Conservation (phyloP, 140 eudicot species). For the Cichorium intybus region DNA sequence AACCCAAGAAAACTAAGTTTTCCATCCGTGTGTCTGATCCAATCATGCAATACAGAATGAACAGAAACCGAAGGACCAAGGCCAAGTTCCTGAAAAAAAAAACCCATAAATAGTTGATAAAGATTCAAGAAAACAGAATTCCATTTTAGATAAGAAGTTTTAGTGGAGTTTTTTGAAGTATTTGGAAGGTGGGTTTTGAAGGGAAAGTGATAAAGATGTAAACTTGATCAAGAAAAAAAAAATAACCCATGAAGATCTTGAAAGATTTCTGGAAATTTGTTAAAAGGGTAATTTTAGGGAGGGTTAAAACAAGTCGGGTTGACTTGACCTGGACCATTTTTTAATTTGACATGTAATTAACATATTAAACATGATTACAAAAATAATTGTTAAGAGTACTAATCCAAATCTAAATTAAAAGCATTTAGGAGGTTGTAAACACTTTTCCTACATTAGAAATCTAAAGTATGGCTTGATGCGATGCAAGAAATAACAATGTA, state of each 20-base stretch:
- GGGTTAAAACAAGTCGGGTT: no score
- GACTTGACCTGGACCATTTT: no score
- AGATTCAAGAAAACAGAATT: slow-evolving; percentile 4
- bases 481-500: no score
- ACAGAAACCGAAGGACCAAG: slow-evolving; percentile 80
- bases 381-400: no score
- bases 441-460: no score
- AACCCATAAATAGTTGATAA: not conserved
- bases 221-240: not conserved
- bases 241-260: not conserved
- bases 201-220: slow-evolving; percentile 6
- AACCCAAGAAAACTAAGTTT: slow-evolving; percentile 89
- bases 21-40: slow-evolving; percentile 94
- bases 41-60: slow-evolving; percentile 81
- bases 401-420: no score
- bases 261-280: not conserved
- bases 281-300: not conserved
- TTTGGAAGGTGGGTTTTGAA: not conserved
- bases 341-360: no score
- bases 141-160: not conserved
- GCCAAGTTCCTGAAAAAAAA: slow-evolving; percentile 77
- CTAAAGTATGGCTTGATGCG: no score
- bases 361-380: no score
- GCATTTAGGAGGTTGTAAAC: no score
- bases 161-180: not conserved